Evolutionary conservation across 164 flowering plant species (phyloP).

Genomic region (Taxillus chinensis): DNA sequence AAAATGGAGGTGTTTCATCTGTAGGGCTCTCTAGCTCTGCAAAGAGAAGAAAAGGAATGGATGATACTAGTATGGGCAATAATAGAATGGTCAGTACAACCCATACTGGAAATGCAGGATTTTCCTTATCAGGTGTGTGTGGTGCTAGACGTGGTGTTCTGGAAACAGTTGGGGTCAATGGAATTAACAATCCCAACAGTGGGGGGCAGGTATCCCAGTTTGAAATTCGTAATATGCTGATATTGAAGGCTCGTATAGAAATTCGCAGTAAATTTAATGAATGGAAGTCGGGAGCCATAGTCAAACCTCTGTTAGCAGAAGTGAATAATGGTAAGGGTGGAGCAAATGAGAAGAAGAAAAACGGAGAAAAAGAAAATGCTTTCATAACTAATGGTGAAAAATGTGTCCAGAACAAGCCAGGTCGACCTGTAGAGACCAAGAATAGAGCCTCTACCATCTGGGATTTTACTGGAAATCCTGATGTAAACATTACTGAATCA

Average conservation of each 20-base stretch:
- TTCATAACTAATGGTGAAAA: conserved; percentile 4
- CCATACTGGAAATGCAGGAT: conserved; percentile 16
- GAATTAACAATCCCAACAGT: conserved; percentile 12
- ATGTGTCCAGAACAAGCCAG: conserved; percentile 11
- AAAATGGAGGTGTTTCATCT: conserved; percentile 15
- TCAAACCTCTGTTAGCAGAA: conserved; percentile 9
- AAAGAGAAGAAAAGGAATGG: conserved; percentile 35
- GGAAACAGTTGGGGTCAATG: conserved; percentile 22
- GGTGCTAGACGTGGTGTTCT: conserved; percentile 17
- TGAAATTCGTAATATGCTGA: conserved; percentile 36
- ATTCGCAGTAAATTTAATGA: conserved; percentile 38
- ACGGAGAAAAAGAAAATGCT: conserved; percentile 11
- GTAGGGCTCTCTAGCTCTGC: conserved; percentile 12
- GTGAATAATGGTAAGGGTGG: conserved; percentile 10
- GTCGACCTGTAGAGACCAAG: conserved; percentile 7
- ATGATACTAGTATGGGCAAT: conserved; percentile 16
- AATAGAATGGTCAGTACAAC: conserved; percentile 11
- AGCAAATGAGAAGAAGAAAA: conserved; percentile 14
- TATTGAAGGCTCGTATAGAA: conserved; percentile 48
- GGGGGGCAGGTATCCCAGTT: conserved; percentile 30
- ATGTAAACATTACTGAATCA: conserved; percentile 17
- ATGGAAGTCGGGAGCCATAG: conserved; percentile 16
- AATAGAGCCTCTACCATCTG: conserved; percentile 6
- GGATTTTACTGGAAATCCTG: conserved; percentile 9
- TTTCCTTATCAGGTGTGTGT: conserved; percentile 10